These are phyloP conservation scores for Echinosophora koreensis DNA, from an alignment of 306 rosid species.

Conservation along the genomic window DNA sequence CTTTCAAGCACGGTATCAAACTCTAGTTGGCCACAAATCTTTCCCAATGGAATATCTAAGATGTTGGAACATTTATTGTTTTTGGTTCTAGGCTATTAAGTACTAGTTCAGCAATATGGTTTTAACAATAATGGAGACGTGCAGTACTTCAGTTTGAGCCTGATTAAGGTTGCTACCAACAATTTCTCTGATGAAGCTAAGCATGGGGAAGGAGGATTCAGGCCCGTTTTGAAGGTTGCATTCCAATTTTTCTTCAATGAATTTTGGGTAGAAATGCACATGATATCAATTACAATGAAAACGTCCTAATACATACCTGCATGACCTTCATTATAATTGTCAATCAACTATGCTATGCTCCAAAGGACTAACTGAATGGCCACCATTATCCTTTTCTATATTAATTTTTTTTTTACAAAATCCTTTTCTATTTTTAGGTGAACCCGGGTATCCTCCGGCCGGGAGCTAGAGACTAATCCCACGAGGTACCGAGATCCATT, in stretches of 20 bases:
- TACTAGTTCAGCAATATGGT: too few species aligned
- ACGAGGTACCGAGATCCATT: too few species aligned
- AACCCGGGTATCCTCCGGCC: too few species aligned
- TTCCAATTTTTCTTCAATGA: neutral
- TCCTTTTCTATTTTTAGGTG: too few species aligned
- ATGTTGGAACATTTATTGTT: too few species aligned
- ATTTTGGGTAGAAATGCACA: neutral
- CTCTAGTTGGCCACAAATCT: too few species aligned
- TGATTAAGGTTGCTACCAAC: slow-evolving; percentile 49
- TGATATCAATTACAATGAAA: neutral
- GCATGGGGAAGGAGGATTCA: slow-evolving; percentile 62
- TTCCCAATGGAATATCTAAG: too few species aligned
- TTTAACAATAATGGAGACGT: too few species aligned
- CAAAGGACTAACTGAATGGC: neutral
- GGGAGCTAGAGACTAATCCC: too few species aligned
- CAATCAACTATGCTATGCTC: neutral
- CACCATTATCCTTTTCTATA: neutral
- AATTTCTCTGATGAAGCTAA: slow-evolving; percentile 52
- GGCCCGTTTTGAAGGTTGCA: slow-evolving; percentile 57
- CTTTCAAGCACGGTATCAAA: too few species aligned
- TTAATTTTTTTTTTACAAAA: too few species aligned
- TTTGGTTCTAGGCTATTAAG: too few species aligned
- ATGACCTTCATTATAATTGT: neutral
- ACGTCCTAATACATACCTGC: neutral
- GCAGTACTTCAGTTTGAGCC: slow-evolving; percentile 39